Conservation (phyloP, 306 rosid genomes). For the Trifolium dubium region DNA sequence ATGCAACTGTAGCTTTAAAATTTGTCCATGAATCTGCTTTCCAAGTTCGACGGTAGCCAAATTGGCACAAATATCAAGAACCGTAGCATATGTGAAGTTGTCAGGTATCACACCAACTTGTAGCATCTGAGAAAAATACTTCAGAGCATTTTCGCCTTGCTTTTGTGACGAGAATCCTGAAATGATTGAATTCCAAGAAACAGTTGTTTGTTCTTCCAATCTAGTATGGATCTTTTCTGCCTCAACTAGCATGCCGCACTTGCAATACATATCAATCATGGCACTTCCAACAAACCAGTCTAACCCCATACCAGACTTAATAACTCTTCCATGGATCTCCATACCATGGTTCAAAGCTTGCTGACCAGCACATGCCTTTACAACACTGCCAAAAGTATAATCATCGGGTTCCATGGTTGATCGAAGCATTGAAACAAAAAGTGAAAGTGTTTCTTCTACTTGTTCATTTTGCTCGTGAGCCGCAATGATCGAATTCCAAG, state of each 20-base stretch:
- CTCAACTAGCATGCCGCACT: slow-evolving; percentile 79
- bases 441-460: slow-evolving; percentile 55
- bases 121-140: slow-evolving; percentile 70
- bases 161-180: slow-evolving; percentile 78
- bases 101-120: slow-evolving; percentile 72
- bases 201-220: slow-evolving; percentile 61
- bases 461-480: slow-evolving; percentile 78
- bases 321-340: slow-evolving; percentile 81
- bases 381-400: slow-evolving; percentile 82
- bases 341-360: slow-evolving; percentile 62
- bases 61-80: slow-evolving; percentile 86
- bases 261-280: slow-evolving; percentile 84
- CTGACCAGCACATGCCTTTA: slow-evolving; percentile 77
- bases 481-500: slow-evolving; percentile 90
- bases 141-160: slow-evolving; percentile 78
- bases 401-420: slow-evolving; percentile 82
- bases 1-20: slow-evolving; percentile 69
- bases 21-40: slow-evolving; percentile 85
- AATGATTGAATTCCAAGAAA: slow-evolving; percentile 86
- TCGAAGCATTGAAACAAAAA: slow-evolving; percentile 70
- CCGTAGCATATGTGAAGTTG: slow-evolving; percentile 80
- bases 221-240: slow-evolving; percentile 78
- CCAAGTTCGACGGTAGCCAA: slow-evolving; percentile 84
- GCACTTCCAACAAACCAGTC: slow-evolving; percentile 79
- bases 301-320: slow-evolving; percentile 71